Percentiles rank a stretch among this genome's conserved stretches.
phyloP scores from a whole-genome alignment of 1,139 yeast species.

The Lizanozyma gosingica region DNA sequence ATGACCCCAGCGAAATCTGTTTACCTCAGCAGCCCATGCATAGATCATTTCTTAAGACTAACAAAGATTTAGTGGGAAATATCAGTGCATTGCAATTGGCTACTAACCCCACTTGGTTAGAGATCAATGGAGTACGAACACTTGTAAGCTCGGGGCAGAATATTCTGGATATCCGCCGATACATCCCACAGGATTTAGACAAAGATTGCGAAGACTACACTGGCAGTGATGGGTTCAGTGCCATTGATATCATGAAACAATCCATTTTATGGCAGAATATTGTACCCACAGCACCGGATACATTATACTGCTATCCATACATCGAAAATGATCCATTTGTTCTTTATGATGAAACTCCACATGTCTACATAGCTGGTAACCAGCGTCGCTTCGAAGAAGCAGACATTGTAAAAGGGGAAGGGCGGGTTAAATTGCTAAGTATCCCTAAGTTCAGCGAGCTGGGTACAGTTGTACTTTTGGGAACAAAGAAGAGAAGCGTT shows the following conservation, averaged over 20 bases:
- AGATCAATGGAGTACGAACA: constrained; percentile 43
- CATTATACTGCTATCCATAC: constrained; percentile 83
- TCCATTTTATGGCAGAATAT: constrained; percentile 78
- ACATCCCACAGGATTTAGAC: constrained; percentile 24
- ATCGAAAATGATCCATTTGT: constrained; percentile 77
- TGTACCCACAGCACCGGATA: constrained; percentile 95
- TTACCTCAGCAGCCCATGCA: constrained; percentile 90
- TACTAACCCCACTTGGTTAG: constrained; percentile 76
- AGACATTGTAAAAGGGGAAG: constrained; percentile 8
- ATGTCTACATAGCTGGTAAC: constrained; percentile 80
- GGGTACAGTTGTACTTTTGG: constrained; percentile 61
- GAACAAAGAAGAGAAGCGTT: constrained; percentile 47
- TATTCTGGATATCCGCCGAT: constrained; percentile 65
- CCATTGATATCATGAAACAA: constrained; percentile 50
- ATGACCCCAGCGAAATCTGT: constrained; percentile 76
- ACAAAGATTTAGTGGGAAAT: constrained; percentile 34
- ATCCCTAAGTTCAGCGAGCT: constrained; percentile 64
- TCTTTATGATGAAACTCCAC: constrained; percentile 60
- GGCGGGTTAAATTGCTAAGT: constrained; percentile 44
- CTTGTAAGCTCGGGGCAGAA: constrained; percentile 84
- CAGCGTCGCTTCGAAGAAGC: constrained; percentile 46
- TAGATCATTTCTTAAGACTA: constrained; percentile 51
- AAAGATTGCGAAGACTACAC: constrained; percentile 11
- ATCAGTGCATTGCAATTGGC: constrained; percentile 32
- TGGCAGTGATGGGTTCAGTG: constrained; percentile 19